phyloP scores from a whole-genome alignment of 371 early-diverging fungal species.

The Mucor saturninus region DNA sequence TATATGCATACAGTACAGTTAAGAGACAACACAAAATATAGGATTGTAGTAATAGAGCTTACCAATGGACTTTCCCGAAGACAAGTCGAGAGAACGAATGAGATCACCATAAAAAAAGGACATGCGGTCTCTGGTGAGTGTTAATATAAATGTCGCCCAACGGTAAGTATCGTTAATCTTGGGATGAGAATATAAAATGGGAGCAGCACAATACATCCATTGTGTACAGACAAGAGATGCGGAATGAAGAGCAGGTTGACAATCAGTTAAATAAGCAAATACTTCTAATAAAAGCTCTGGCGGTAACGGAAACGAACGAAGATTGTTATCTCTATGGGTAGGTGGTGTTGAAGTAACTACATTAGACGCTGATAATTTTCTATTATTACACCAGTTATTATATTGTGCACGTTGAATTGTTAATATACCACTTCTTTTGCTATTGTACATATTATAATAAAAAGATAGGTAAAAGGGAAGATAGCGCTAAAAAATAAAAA shows the following conservation, averaged over 20 bases:
- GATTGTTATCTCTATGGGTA: background rate
- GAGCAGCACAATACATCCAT: conserved; percentile 61
- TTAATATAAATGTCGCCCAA: conserved; percentile 67
- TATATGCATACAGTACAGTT: background rate
- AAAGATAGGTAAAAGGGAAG: background rate
- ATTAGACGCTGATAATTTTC: conserved; percentile 1
- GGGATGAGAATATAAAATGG: conserved; percentile 57
- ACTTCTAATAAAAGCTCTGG: conserved; percentile 55
- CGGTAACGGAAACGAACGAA: conserved; percentile 37
- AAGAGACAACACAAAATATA: background rate
- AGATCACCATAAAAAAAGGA: conserved; percentile 40
- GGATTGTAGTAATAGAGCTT: background rate
- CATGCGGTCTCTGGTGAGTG: conserved; percentile 49
- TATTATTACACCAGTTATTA: conserved; percentile 13
- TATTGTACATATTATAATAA: background rate
- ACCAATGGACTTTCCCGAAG: conserved; percentile 36
- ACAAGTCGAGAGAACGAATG: conserved; percentile 40
- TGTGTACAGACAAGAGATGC: conserved; percentile 57
- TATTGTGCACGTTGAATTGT: conserved; percentile 21
- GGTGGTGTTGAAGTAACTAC: background rate
- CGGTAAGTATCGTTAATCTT: conserved; percentile 55
- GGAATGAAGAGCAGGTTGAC: conserved; percentile 45
- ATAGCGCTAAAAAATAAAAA: background rate
- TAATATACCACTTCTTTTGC: conserved; percentile 5
- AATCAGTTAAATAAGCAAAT: conserved; percentile 36